Conservation (phyloP, 257 asterid species). For the Petunia axillaris region DNA sequence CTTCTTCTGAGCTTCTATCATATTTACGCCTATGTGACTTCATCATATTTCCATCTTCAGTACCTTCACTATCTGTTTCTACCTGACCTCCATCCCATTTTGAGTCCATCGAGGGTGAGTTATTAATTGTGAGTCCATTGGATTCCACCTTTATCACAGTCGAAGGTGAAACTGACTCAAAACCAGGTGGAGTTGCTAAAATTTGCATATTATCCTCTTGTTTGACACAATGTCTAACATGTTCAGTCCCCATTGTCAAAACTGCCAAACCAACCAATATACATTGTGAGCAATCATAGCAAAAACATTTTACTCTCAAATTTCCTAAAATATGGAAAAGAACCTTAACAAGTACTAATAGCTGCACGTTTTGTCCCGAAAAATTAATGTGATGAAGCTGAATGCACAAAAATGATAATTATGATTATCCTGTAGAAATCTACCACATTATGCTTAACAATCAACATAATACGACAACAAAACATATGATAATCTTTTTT, state of each 20-base stretch:
- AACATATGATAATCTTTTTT: background rate
- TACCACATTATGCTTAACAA: background rate
- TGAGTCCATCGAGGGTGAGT: constrained; percentile 43
- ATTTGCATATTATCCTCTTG: constrained; percentile 70
- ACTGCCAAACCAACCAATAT: constrained; percentile 34
- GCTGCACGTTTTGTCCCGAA: no score
- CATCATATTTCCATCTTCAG: constrained; percentile 45
- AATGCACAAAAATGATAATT: constrained; percentile 16
- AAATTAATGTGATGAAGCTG: background rate
- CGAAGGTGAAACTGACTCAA: constrained; percentile 80
- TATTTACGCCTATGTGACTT: constrained; percentile 56
- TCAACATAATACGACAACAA: background rate
- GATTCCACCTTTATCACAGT: constrained; percentile 58
- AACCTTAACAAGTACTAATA: background rate
- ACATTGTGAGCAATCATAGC: constrained; percentile 22
- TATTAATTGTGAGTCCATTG: constrained; percentile 37
- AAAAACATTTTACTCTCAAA: background rate
- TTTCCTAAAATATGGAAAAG: background rate
- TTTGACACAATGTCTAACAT: constrained; percentile 66
- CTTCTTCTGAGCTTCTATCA: constrained; percentile 68
- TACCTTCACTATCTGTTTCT: constrained; percentile 47
- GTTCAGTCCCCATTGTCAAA: constrained; percentile 69
- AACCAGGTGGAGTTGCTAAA: constrained; percentile 87
- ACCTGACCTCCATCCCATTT: constrained; percentile 40
- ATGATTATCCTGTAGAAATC: background rate